Base-by-base conservation (phyloP, 75 land plant species). In the Pinus albicaulis region DNA sequence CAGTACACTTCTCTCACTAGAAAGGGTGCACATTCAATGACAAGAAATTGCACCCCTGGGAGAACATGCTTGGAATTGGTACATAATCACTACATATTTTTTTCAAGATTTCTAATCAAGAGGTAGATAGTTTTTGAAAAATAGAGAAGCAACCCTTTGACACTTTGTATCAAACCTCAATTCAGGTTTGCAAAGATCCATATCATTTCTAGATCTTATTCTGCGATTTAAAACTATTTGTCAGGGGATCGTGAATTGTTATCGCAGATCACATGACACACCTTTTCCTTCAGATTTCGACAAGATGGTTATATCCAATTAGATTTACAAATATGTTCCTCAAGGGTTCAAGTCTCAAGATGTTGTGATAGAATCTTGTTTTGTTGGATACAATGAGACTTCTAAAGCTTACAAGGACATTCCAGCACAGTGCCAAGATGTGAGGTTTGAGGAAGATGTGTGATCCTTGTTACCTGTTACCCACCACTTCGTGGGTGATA, bases 161-260 rank as follows among this genome's bases (percentile, higher is more conserved):
- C 80, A 91, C 22, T 31, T 96, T 96, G 97, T 88, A 59, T 88
- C 90, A 60, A 76, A 87, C 36, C 76, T 92, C 60, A 87, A 93
- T 82, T 81, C 90, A 74, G 89, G 92, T 17, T 57, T 91, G 72
- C 94, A 90, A 86, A 97, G 92, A 15, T 79, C 85, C 63, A 79
- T 89, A 76, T 59, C 92, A 19, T 82, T 93, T 57, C 85, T 91
- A 68, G 94, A 90, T 65, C 87, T 96, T 38, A 91, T 96, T 80
- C 77, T 85, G 61, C 87, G 77, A 41, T 94, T 91, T 86, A 97
- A 96, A 77, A 76, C 55, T 28, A 82, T 85, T 5, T 92, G 94
- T 80, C 86, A 16, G 78, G 82, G 64, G 86, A 89, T 15, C 88
- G 92, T n/a, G 88, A 93, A 56, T 75, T 85, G 48, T 44, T 44